These are phyloP conservation scores for Didymella sp. DNA, from an alignment of 2,329 filamentous ascomycete species.

Conservation along the genomic window DNA sequence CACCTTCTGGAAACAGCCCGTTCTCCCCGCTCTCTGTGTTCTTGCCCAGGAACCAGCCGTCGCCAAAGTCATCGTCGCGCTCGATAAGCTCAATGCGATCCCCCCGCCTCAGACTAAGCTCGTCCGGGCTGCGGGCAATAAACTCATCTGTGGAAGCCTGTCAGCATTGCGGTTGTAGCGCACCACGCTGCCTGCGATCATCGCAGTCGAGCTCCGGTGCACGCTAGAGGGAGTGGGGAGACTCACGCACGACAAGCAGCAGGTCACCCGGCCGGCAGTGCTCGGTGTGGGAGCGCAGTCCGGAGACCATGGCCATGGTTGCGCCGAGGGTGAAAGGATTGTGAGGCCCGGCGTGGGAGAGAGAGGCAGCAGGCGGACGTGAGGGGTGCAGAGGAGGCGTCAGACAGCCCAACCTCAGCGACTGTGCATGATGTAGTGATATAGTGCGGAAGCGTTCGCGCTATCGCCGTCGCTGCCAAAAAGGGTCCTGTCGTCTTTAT, in stretches of 20 bases:
- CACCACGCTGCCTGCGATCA: neutral
- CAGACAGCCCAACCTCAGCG: conserved; percentile 17
- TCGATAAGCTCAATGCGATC: conserved; percentile 84
- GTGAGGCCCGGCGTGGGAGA: conserved; percentile 2
- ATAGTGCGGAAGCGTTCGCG: conserved; percentile 11
- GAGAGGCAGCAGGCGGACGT: conserved; percentile 1
- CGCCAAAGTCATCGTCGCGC: conserved; percentile 86
- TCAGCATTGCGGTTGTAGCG: conserved; percentile 11
- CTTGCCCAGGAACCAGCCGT: conserved; percentile 82
- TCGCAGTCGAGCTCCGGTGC: neutral
- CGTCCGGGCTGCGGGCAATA: conserved; percentile 86
- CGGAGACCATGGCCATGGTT: conserved; percentile 35
- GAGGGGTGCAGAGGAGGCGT: conserved; percentile 7
- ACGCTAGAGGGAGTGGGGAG: conserved; percentile 2
- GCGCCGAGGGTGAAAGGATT: conserved; percentile 8
- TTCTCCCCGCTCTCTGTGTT: conserved; percentile 76
- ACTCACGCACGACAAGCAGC: conserved; percentile 75
- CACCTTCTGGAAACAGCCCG: conserved; percentile 85
- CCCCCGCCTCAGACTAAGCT: conserved; percentile 85
- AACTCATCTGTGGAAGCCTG: conserved; percentile 75
- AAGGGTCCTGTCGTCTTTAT: neutral
- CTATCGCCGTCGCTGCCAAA: conserved; percentile 13
- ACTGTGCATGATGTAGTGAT: conserved; percentile 12
- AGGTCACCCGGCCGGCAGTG: conserved; percentile 69
- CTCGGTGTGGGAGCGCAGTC: conserved; percentile 48